Base-by-base conservation (phyloP, 2,329 filamentous ascomycete species). In the Cercospora sesami region DNA sequence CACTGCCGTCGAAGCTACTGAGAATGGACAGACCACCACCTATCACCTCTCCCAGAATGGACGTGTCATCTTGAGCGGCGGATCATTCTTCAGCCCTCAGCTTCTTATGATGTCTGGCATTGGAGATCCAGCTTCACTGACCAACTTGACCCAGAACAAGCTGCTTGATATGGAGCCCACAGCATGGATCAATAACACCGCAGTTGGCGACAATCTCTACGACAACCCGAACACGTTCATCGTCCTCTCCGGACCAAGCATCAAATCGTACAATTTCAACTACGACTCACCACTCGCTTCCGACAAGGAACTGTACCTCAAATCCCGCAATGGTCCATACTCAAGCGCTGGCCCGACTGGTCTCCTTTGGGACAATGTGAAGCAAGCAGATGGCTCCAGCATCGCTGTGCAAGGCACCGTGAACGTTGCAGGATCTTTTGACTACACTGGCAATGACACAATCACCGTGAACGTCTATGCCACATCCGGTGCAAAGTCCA, bases 51-150 rank as follows among this genome's bases (percentile, higher is more conserved):
- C 90, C 39, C 85, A 87, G 2, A 87, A 85, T 16, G 76, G 78
- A n/a, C 82, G 84, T 67, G 79, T 84, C 53, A 82, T 85, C 66
- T 69, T 84, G 58, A 77, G 81, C 18, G 83, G 77, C 16, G 88
- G 88, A 26, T 83, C 86, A 1, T 90, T 86, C 76, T 88, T 90
- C 78, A 85, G 85, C 2, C 87, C 88, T 9, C 88, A 90, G 76
- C 78, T 91, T 3, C 84, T 91, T 9, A 87, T 89, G 79, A 83
- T 90, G 2, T 86, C 83, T 61, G 89, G 89, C n/a, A 83, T 91
- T 51, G 89, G 89, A 0, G 86, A 87, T 0, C 73, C 78, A 14
- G 74, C 79, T 0, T 83, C 87, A 69, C 82, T 91, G n/a, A 60
- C 72, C 5, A 77, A 75, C n/a, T 76, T 83, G 21, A 75, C 79